A percentile compares a stretch with the other conserved stretches of the same genome.
phyloP scores from a whole-genome alignment of 805 yeast species.

The Scheffersomyces coipomensis region DNA sequence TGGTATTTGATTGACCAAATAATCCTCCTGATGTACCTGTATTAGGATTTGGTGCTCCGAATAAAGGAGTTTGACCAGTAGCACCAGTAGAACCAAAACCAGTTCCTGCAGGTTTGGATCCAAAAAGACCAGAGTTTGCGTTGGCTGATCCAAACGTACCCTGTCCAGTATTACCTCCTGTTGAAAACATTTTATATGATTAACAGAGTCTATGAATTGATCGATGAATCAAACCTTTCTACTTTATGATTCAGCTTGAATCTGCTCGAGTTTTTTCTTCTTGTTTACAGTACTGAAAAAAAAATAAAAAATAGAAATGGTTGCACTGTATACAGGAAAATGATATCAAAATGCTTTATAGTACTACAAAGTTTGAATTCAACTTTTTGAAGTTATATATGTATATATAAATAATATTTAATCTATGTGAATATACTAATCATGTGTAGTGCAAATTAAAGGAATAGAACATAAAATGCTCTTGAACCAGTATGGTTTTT shows the following conservation, averaged over 20 bases:
- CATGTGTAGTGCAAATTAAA: too few relatives aligned
- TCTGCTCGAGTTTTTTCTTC: too few relatives aligned
- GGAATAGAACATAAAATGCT: too few relatives aligned
- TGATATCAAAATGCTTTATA: background rate
- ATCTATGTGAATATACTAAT: too few relatives aligned
- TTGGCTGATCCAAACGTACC: slow-evolving; percentile 6
- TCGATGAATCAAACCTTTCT: too few relatives aligned
- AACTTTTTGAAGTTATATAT: too few relatives aligned
- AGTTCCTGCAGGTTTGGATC: slow-evolving; percentile 4
- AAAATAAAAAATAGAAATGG: background rate
- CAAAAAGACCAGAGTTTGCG: slow-evolving; percentile 4
- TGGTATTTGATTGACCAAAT: slow-evolving; percentile 14
- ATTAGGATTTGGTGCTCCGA: slow-evolving; percentile 14
- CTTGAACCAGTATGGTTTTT: too few relatives aligned
- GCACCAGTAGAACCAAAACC: slow-evolving; percentile 4
- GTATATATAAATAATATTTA: too few relatives aligned
- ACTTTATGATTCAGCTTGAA: too few relatives aligned
- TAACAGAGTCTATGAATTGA: too few relatives aligned
- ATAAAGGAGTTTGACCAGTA: too few relatives aligned
- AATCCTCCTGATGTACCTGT: slow-evolving; percentile 21
- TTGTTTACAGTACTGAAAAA: background rate
- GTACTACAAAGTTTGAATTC: too few relatives aligned
- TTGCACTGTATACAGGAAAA: background rate
- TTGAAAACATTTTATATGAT: background rate
- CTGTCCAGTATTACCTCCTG: background rate